Evolutionary conservation across 768 basidiomycete species (phyloP), one percentile per base, ranked within the genome.

Genomic region (Pleurotus tuber-regium): DNA sequence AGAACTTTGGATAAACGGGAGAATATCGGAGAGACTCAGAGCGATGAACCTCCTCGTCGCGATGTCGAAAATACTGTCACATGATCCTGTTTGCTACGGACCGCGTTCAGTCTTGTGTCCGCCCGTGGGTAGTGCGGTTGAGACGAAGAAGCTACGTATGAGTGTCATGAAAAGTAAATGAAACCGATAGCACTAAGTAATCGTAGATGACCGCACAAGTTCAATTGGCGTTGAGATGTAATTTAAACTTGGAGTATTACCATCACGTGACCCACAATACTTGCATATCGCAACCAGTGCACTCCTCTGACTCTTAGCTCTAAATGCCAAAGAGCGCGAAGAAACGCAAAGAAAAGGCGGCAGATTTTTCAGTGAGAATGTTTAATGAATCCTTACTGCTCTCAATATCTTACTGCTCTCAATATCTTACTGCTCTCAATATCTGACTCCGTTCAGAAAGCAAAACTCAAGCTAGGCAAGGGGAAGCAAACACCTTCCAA

Each of bases 381-480:
- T 16, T 40, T 12, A 28, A 18, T 10, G 4, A 19, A 28, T 43
- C 36, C 8, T 38, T 46, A 31, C 52, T 21, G 12, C 19, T 23
- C 52, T 11, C 24, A 33, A 52, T 24, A 26, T 21, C 16, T 43
- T n/a, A 23, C 53, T 30, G 6, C 19, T 23, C 52, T 11, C 24
- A 33, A 52, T 24, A 26, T 21, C 16, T 43, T n/a, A 23, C 53
- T 30, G 6, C 19, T 23, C 52, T 11, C 24, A 33, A 52, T 24
- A 26, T 21, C 16, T 43, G n/a, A 23, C 53, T 30, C n/a, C n/a
- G n/a, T n/a, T n/a, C 66, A 98, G 92, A 98, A 94, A 92, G 84
- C 92, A 21, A 98, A 90, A 67, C 77, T 97, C 30, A 99, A 97
- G 68, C 88, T 99, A 43, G 96, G 96, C 29, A 99, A 96, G 66